These are phyloP conservation scores for Oryza coarctata DNA, from an alignment of 176 grass and related monocot genomes.

Conservation along the genomic window DNA sequence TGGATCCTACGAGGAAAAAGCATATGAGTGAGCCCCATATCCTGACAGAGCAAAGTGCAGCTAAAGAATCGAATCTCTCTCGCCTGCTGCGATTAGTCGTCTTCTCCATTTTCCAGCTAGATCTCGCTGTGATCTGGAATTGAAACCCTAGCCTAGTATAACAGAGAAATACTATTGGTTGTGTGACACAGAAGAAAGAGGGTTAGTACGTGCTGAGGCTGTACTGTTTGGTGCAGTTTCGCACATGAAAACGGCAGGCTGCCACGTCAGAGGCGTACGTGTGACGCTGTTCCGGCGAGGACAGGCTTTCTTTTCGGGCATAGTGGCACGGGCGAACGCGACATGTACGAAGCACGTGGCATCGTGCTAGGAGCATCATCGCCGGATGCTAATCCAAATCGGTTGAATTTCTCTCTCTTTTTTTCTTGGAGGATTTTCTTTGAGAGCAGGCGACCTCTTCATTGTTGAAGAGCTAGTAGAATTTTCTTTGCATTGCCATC, in stretches of 20 bases:
- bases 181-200: not conserved
- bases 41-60: not conserved
- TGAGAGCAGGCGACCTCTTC: too few relatives aligned
- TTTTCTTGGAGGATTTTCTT: not conserved
- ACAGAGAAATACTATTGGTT: too few relatives aligned
- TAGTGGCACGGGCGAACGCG: not conserved
- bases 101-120: not conserved
- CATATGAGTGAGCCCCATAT: not conserved
- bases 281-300: not conserved
- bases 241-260: not conserved
- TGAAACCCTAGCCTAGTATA: too few relatives aligned
- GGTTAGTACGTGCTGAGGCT: not conserved
- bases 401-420: not conserved
- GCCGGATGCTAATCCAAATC: not conserved
- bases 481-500: not conserved
- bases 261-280: conserved; percentile 22
- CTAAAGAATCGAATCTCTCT: conserved; percentile 26
- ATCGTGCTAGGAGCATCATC: not conserved
- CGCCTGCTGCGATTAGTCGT: not conserved
- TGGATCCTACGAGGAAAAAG: conserved; percentile 32
- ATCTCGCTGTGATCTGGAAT: too few relatives aligned
- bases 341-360: not conserved
- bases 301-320: not conserved
- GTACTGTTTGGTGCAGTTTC: not conserved
- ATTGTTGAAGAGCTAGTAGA: too few relatives aligned